Base-by-base conservation (phyloP, 2,329 filamentous ascomycete species). In the Calonectria leucothoes region DNA sequence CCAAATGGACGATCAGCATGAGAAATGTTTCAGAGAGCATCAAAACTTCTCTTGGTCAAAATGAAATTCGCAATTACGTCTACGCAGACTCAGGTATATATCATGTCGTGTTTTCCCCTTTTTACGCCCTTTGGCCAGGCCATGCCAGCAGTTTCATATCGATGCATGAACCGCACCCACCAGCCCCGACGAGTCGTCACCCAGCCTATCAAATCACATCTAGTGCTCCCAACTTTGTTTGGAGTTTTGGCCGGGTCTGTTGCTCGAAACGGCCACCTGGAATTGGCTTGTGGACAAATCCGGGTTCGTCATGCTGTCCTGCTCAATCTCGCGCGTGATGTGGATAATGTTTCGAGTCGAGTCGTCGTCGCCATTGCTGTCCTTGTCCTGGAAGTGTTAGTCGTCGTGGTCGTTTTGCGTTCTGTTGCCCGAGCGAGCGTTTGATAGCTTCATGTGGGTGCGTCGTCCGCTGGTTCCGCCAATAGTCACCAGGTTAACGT, bases 301-400 rank as follows among this genome's bases (percentile, higher is more conserved):
- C 8, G 33, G 33, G 23, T 25, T 61, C 6, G 74, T 71, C 11
- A 48, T 37, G 27, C 66, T 75, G n/a, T 76, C 74, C 29, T 76
- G 74, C 31, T 76, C 66, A 5, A 76, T 66, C 52, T 76, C 73
- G 6, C 65, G 73, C 27, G 74, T 76, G 17, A 76, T 64, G 20
- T 76, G 74, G 23, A 76, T 76, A 20, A 76, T 76, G 49, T 66
- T 61, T 17, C 74, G 74, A 3, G 74, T 73, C 17, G 73, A 75
- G 35, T 75, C 73, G 17, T 73, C 74, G 61, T 76, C 74, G 42
- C 45, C 35, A 2, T 23, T 75, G 33, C 72, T 73, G 5, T 76
- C 74, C 66, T 76, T 76, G 67, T 76, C 74, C 15, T 76, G 73
- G 8, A 75, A 75, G 29, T 74, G 72, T 1, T 14, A 15, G 3